phyloP scores from a whole-genome alignment of 2,329 filamentous ascomycete genomes.

The Trichophyton verrucosum region DNA sequence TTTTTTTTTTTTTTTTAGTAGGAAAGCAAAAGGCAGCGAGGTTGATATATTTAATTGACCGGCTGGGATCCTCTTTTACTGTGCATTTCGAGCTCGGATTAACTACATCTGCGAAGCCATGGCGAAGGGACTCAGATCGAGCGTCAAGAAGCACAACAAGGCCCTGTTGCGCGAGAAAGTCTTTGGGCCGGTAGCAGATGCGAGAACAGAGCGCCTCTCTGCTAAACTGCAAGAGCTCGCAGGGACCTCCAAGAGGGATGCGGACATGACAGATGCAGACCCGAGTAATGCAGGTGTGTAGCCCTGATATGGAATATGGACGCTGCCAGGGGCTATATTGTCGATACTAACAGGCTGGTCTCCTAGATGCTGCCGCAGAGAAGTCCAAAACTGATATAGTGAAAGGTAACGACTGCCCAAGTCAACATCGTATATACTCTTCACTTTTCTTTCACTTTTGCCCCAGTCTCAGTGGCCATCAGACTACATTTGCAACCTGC shows the following conservation, averaged over 20 bases:
- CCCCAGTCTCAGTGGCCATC: background rate
- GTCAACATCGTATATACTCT: background rate
- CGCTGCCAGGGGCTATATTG: background rate
- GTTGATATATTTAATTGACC: background rate
- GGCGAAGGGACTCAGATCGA: slow-evolving; percentile 79
- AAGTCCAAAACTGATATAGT: background rate
- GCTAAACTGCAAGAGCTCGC: slow-evolving; percentile 75
- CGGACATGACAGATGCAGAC: slow-evolving; percentile 31
- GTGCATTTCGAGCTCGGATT: background rate
- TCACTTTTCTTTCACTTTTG: background rate
- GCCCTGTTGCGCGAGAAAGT: slow-evolving; percentile 64
- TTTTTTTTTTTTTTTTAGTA: background rate
- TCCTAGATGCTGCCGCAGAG: background rate
- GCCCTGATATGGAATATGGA: too few species aligned
- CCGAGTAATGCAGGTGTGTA: slow-evolving; percentile 18
- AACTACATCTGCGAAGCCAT: slow-evolving; percentile 37
- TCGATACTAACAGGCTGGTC: background rate
- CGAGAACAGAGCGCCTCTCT: slow-evolving; percentile 68
- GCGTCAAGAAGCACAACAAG: slow-evolving; percentile 71
- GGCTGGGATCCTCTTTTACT: background rate
- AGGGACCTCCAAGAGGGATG: slow-evolving; percentile 47
- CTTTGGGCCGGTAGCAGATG: slow-evolving; percentile 70
- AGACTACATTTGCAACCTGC: background rate
- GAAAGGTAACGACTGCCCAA: background rate
- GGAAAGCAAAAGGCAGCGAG: background rate